These are phyloP conservation scores for Bolboschoenoplectus hybrid DNA, from an alignment of 202 grass and related monocot genomes.

Conservation along the genomic window DNA sequence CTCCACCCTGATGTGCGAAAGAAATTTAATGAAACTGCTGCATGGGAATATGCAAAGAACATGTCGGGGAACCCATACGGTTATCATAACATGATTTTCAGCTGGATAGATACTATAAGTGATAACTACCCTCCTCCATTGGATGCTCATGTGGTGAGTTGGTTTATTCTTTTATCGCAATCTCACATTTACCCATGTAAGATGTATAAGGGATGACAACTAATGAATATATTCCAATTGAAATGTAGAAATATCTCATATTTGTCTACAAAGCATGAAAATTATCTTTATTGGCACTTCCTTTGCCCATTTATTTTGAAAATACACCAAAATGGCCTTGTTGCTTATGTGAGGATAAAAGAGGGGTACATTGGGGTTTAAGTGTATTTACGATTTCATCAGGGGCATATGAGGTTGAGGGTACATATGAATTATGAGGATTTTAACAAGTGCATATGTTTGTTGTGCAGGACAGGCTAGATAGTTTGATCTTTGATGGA, in stretches of 20 bases:
- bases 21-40: constrained; percentile 95
- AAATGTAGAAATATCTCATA: neutral
- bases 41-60: constrained; percentile 89
- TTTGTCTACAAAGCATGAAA: neutral
- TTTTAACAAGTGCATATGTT: no score
- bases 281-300: neutral
- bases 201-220: neutral
- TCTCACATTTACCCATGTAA: neutral
- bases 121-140: constrained; percentile 87
- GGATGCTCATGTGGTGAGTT: constrained; percentile 94
- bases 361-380: neutral
- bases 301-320: neutral
- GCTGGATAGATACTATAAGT: constrained; percentile 95
- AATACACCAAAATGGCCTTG: neutral
- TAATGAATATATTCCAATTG: neutral
- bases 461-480: neutral
- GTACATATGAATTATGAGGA: neutral
- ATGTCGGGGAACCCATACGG: constrained; percentile 87
- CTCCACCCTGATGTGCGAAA: constrained; percentile 70
- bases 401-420: neutral
- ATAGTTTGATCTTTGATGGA: neutral
- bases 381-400: neutral
- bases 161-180: neutral
- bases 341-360: neutral
- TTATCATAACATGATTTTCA: constrained; percentile 99